These are phyloP conservation scores for Pseudocercospora macadamiae DNA, from an alignment of 2,329 filamentous ascomycete species.

Conservation along the genomic window DNA sequence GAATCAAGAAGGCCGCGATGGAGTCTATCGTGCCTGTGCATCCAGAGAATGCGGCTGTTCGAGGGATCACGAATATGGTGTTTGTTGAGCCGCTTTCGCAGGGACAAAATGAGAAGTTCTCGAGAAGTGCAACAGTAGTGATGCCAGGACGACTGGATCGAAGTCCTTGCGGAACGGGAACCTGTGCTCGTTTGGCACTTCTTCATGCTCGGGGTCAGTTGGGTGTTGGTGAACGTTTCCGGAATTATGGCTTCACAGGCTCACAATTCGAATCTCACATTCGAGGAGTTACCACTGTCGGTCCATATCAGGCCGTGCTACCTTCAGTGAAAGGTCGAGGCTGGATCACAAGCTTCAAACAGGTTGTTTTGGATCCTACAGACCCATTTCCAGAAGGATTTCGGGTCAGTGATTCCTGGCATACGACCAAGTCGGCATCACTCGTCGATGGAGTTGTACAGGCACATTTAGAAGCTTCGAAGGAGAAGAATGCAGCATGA, in stretches of 20 bases:
- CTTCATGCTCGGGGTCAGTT: conserved; percentile 48
- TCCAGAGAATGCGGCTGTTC: conserved; percentile 48
- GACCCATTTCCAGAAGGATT: conserved; percentile 52
- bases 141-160: conserved; percentile 51
- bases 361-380: conserved; percentile 47
- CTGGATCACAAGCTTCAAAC: conserved; percentile 52
- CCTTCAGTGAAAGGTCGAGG: conserved; percentile 49
- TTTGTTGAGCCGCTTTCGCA: conserved; percentile 43
- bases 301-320: conserved; percentile 44
- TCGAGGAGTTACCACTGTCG: conserved; percentile 43
- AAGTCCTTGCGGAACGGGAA: conserved; percentile 53
- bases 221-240: conserved; percentile 42
- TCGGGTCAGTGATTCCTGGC: conserved; percentile 40
- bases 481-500: not conserved
- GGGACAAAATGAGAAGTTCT: conserved; percentile 32
- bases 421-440: conserved; percentile 1
- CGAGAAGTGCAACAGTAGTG: conserved; percentile 49
- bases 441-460: not conserved
- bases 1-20: conserved; percentile 47
- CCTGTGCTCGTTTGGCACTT: conserved; percentile 48
- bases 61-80: conserved; percentile 45
- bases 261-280: conserved; percentile 49
- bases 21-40: conserved; percentile 44
- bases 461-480: not conserved
- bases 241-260: conserved; percentile 48